Percentiles rank a stretch among this genome's conserved stretches.
phyloP scores from a whole-genome alignment of 2,329 filamentous ascomycete genomes.

The Pseudogymnoascus sp. region DNA sequence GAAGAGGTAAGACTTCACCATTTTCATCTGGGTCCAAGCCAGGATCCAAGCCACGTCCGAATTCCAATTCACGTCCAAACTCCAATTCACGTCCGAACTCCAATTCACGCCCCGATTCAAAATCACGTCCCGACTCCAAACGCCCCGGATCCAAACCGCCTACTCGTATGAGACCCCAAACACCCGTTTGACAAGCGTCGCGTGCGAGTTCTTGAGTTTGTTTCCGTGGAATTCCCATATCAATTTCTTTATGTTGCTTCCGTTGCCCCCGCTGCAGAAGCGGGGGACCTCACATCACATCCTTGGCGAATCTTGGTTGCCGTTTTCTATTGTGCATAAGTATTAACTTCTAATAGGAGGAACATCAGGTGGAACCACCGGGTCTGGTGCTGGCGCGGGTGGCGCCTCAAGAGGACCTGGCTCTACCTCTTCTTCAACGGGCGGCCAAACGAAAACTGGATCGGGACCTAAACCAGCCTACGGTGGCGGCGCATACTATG shows the following conservation, averaged over 20 bases:
- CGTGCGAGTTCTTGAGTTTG: background rate
- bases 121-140: slow-evolving; percentile 9
- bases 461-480: slow-evolving; percentile 50
- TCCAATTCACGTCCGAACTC: background rate
- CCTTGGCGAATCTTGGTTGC: background rate
- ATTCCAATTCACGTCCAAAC: background rate
- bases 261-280: background rate
- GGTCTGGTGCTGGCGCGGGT: slow-evolving; percentile 24
- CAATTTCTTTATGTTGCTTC: background rate
- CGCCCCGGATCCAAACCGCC: slow-evolving; percentile 11
- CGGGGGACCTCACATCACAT: background rate
- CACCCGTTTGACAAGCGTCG: slow-evolving; percentile 8
- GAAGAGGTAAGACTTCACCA: slow-evolving; percentile 10
- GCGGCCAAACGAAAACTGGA: slow-evolving; percentile 50
- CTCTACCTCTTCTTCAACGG: slow-evolving; percentile 29
- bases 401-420: slow-evolving; percentile 10
- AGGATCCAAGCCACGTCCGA: background rate
- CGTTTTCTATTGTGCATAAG: background rate
- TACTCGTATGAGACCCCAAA: slow-evolving; percentile 11
- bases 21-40: slow-evolving; percentile 7
- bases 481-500: slow-evolving; percentile 59
- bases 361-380: slow-evolving; percentile 14
- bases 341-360: background rate
- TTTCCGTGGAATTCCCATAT: background rate
- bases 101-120: background rate